Percentiles rank a stretch among this genome's conserved stretches.
phyloP scores from a whole-genome alignment of 1,139 yeast species.

The Blastobotrys proliferans region DNA sequence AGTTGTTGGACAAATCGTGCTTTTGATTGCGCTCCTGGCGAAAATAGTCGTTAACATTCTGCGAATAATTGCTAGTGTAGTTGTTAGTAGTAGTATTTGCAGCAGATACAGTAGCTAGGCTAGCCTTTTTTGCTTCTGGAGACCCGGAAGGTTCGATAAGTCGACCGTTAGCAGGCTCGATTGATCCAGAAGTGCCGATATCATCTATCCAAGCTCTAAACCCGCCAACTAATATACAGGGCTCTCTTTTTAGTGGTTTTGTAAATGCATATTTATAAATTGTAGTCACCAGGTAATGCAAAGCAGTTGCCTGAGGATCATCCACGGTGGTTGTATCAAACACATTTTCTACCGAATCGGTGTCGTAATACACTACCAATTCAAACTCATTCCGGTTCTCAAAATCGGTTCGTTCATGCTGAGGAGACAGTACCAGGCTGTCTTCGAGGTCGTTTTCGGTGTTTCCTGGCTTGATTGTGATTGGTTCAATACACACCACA shows the following conservation, averaged over 20 bases:
- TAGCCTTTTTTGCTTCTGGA: slow-evolving; percentile 5
- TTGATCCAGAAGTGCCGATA: slow-evolving; percentile 31
- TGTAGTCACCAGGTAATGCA: slow-evolving; percentile 22
- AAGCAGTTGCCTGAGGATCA: slow-evolving; percentile 20
- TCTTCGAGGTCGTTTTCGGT: slow-evolving; percentile 60
- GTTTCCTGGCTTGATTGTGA: slow-evolving; percentile 43
- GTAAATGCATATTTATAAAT: slow-evolving; percentile 40
- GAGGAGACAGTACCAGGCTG: slow-evolving; percentile 52
- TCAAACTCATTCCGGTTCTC: slow-evolving; percentile 52
- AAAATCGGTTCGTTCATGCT: slow-evolving; percentile 49
- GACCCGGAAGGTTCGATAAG: slow-evolving; percentile 10
- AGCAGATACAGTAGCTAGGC: background rate
- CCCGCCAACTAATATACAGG: slow-evolving; percentile 58
- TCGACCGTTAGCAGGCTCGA: slow-evolving; percentile 10
- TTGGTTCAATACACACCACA: slow-evolving; percentile 70
- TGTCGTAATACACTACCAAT: slow-evolving; percentile 59
- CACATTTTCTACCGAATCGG: slow-evolving; percentile 21
- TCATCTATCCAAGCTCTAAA: slow-evolving; percentile 43
- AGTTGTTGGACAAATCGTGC: too few relatives aligned
- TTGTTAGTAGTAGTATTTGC: background rate
- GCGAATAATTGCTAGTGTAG: too few relatives aligned
- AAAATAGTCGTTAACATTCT: too few relatives aligned
- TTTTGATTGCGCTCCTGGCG: too few relatives aligned
- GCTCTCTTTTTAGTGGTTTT: slow-evolving; percentile 47
- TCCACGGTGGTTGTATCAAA: slow-evolving; percentile 22